These are phyloP conservation scores for Podospora fimiseda DNA, from an alignment of 495 filamentous ascomycete genomes.

Conservation along the genomic window DNA sequence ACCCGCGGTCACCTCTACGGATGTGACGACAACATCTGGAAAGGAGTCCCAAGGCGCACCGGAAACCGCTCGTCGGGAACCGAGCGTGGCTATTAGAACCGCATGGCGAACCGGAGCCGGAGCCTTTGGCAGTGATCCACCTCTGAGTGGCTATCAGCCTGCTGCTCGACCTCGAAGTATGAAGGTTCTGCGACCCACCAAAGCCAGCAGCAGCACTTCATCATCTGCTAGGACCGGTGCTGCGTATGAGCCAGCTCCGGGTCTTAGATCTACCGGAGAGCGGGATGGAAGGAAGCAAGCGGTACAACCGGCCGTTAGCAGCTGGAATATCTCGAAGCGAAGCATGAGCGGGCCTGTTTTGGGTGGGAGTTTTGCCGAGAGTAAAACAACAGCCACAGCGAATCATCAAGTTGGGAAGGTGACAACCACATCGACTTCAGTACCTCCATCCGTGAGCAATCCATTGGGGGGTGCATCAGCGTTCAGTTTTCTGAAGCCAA, in stretches of 20 bases:
- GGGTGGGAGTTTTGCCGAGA: conserved; percentile 5
- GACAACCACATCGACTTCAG: too few relatives aligned
- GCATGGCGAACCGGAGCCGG: conserved; percentile 58
- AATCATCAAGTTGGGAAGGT: conserved; percentile 27
- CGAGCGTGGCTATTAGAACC: conserved; percentile 53
- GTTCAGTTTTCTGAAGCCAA: conserved; percentile 76
- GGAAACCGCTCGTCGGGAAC: conserved; percentile 36
- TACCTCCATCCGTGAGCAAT: conserved; percentile 52
- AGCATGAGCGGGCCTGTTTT: conserved; percentile 17
- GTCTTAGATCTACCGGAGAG: conserved; percentile 32
- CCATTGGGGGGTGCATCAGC: conserved; percentile 89
- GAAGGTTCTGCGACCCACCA: conserved; percentile 72
- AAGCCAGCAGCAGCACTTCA: conserved; percentile 38
- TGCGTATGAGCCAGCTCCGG: conserved; percentile 39
- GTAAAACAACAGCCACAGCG: background rate
- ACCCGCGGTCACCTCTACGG: conserved; percentile 12
- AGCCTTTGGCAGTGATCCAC: conserved; percentile 40
- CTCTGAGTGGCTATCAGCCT: conserved; percentile 52
- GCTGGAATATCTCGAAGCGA: conserved; percentile 37
- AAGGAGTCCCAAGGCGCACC: conserved; percentile 28
- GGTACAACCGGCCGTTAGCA: conserved; percentile 21
- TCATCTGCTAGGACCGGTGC: conserved; percentile 40
- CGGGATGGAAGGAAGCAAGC: conserved; percentile 31
- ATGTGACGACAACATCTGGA: too few relatives aligned
- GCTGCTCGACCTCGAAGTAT: conserved; percentile 54